Evolutionary conservation across 148 eudicot genomes (phyloP).

Genomic region (Suaeda aralocaspica): DNA sequence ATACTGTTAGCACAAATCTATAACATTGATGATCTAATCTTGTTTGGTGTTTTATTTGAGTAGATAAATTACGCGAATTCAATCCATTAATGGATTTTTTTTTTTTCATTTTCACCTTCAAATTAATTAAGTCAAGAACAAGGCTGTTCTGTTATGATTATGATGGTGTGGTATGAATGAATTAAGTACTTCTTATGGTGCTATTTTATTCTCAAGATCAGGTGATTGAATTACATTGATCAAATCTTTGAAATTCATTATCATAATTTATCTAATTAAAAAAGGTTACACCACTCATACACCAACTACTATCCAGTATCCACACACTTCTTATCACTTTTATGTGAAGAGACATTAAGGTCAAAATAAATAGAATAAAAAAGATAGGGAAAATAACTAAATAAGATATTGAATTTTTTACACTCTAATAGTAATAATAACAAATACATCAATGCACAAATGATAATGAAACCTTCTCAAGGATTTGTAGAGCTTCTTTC

Average conservation of each 20-base stretch:
- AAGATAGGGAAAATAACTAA: background rate
- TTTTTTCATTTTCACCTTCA: no score
- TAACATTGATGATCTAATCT: no score
- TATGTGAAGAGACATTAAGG: constrained; percentile 16
- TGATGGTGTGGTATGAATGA: no score
- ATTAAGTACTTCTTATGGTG: no score
- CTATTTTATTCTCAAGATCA: no score
- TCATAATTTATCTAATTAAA: background rate
- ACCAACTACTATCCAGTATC: constrained; percentile 9
- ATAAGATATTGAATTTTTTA: constrained; percentile 6
- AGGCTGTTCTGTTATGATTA: no score
- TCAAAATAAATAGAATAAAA: background rate
- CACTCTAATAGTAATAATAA: constrained; percentile 4
- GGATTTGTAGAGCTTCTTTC: constrained; percentile 69
- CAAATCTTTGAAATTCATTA: constrained; percentile 7
- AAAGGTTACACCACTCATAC: background rate
- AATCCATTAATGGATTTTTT: no score
- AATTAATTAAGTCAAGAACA: no score
- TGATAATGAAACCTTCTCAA: constrained; percentile 61
- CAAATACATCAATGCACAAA: constrained; percentile 26
- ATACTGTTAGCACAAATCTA: no score
- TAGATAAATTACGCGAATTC: no score
- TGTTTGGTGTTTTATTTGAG: no score
- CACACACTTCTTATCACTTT: constrained; percentile 7
- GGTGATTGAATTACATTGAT: no score